Evolutionary conservation across 2,329 filamentous ascomycete species (phyloP), one percentile per base, ranked within the genome.

Genomic region (Exophiala spinifera): DNA sequence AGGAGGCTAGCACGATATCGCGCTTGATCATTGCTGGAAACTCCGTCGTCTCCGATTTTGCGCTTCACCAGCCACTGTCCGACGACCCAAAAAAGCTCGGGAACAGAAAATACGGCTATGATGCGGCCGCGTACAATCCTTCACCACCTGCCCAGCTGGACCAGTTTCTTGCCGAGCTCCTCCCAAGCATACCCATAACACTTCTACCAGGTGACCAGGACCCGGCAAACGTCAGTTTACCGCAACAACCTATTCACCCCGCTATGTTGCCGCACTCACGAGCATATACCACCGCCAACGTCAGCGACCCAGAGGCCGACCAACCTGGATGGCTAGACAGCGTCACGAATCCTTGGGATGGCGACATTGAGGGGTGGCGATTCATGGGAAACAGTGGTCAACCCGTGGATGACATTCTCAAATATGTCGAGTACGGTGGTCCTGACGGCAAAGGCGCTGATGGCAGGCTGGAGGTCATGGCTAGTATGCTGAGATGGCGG

Each of bases 341-440:
- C 4, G 88, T 91, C 44, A 97, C 94, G 3, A 99, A 99, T 66
- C 94, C 94, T 0, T 95, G 88, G 85, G 88, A 95, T 64, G 90
- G 85, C 19, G 89, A 96, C 68, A 73, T 99, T 0, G 91, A 95
- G 51, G 95, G 94, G 1, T 95, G 90, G 86, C 82, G 89, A 40
- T 74, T 97, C 5, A 80, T 96, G 42, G 91, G 88, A 10, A 94
- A 88, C 0, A 88, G 89, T 33, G 94, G 94, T 0, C 94, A 99
- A 73, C 95, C 95, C 49, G 82, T 99, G 2, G 88, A 95, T 64
- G 95, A 99, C 70, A 83, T 97, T 2, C 89, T 91, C 70, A 94
- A 92, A 70, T 99, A 99, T 67, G 81, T 97, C 21, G 84, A 87
- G 53, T 67, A 74, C 36, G 62, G 60, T n/a, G 64, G 59, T 28